Conservation (phyloP, 2,329 filamentous ascomycete species). For the Pleomassaria siparia region DNA sequence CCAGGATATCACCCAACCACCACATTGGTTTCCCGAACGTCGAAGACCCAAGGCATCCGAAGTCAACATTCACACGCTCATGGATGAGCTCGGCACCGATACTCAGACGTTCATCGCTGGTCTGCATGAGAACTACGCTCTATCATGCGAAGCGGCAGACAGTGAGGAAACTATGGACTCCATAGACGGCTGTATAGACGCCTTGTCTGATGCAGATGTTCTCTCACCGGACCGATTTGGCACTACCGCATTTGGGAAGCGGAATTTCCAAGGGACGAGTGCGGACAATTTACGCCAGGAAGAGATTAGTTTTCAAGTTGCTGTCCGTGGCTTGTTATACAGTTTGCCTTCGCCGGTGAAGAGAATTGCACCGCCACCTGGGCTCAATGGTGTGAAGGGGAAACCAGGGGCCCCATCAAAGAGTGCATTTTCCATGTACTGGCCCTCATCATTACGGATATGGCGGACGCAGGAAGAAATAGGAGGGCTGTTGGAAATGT, state of each 20-base stretch:
- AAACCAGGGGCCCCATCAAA: constrained; percentile 30
- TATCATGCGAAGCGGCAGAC: constrained; percentile 71
- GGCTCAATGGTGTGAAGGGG: constrained; percentile 39
- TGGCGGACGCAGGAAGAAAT: constrained; percentile 85
- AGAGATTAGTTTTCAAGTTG: constrained; percentile 90
- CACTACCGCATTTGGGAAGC: constrained; percentile 55
- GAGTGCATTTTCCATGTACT: constrained; percentile 87
- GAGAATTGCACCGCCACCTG: constrained; percentile 47
- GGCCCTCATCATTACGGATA: constrained; percentile 78
- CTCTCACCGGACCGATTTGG: constrained; percentile 75
- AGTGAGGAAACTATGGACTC: constrained; percentile 70
- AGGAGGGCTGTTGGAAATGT: constrained; percentile 70
- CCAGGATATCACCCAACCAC: constrained; percentile 42
- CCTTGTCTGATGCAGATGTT: constrained; percentile 84
- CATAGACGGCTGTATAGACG: constrained; percentile 81
- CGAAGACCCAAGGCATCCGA: constrained; percentile 48
- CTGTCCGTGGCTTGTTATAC: constrained; percentile 83
- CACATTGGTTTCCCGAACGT: constrained; percentile 49
- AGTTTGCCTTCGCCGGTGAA: constrained; percentile 84
- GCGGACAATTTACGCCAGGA: constrained; percentile 82
- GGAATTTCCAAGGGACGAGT: constrained; percentile 52
- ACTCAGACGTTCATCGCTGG: constrained; percentile 86
- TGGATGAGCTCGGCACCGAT: constrained; percentile 92
- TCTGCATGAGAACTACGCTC: constrained; percentile 88
- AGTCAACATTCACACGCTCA: constrained; percentile 64